Base-by-base conservation (phyloP, 106 monocot species). In the Dioscorea zingiberensis region DNA sequence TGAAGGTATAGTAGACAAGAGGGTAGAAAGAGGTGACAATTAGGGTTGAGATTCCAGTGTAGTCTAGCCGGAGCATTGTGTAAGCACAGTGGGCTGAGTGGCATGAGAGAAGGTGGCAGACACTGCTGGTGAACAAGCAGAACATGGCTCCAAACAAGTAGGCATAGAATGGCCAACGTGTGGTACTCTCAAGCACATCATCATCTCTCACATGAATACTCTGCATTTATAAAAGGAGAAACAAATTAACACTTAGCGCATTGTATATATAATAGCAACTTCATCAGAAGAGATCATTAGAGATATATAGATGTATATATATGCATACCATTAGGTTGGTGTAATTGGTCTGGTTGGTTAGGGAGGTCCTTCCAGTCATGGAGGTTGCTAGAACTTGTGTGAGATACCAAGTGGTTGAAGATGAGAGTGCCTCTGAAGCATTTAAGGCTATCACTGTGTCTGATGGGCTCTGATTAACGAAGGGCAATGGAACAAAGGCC, bases 11-110 rank as follows among this genome's bases (percentile, higher is more conserved):
- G 60, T 70, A 60, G 9, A 48, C 59, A 13, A 47, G 57, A 19
- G 69, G 69, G 55, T 56, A 69, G 58, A 69, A 69, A 15, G 69
- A 69, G 45, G 69, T 69, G 45, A 69, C 69, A 17, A 69, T 69
- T 30, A 69, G 69, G 14, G 46, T 22, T 15, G 69, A 14, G 29
- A 69, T 69, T 44, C 69, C 69, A 21, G 58, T 58, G 57, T 69
- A 69, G 46, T 69, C 69, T 23, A 69, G 56, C 16, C 69, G 57
- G 13, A 69, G 69, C 58, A 69, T 58, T 44, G 58, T 56, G 58
- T 69, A 69, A 24, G 57, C 19, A 13, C 13, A 45, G 4, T 22
- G 16, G 38, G 58, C 58, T n/a, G 69, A 69, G 58, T 69, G 69
- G 69, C 69, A 69, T 44, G 45, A 58, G 0, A 69, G 44, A 21